Percentiles rank a stretch among this genome's conserved stretches.
Conservation (phyloP, 441 rosid species). For the Pelargonium myrrhifolium region DNA sequence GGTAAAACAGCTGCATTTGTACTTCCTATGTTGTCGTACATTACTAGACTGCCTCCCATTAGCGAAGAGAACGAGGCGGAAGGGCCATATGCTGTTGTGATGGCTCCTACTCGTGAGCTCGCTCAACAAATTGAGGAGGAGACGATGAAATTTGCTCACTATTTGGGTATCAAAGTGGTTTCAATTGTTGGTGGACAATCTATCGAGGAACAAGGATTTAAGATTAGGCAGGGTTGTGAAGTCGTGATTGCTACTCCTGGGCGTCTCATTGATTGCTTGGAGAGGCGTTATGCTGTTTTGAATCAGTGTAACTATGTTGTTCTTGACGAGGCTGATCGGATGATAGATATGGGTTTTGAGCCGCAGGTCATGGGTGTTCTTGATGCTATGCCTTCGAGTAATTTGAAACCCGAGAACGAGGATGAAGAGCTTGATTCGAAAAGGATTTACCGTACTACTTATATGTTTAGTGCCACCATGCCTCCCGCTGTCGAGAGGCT, state of each 20-base stretch:
- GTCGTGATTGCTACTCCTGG: constrained; percentile 90
- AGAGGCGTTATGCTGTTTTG: constrained; percentile 76
- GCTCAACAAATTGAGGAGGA: constrained; percentile 96
- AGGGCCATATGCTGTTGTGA: constrained; percentile 91
- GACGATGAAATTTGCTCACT: constrained; percentile 81
- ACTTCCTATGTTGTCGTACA: constrained; percentile 85
- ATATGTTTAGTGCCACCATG: constrained; percentile 97
- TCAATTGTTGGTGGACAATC: constrained; percentile 94
- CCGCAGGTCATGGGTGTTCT: constrained; percentile 85
- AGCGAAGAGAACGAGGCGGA: constrained; percentile 82
- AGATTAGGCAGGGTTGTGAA: constrained; percentile 87
- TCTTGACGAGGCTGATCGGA: constrained; percentile 93
- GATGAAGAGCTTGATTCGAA: constrained; percentile 94
- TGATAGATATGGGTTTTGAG: constrained; percentile 99
- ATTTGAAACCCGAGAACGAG: constrained; percentile 88
- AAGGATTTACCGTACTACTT: constrained; percentile 79
- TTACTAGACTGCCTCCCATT: constrained; percentile 68
- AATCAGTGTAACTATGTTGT: constrained; percentile 89
- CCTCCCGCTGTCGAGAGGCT: constrained; percentile 92
- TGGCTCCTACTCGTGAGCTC: constrained; percentile 89
- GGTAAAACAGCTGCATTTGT: constrained; percentile 96
- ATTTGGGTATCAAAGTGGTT: constrained; percentile 78
- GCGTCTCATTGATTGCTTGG: constrained; percentile 76
- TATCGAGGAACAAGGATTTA: constrained; percentile 86
- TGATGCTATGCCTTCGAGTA: constrained; percentile 96